These are phyloP conservation scores for Boletellus emodensis DNA, from an alignment of 768 basidiomycete species.

Conservation along the genomic window DNA sequence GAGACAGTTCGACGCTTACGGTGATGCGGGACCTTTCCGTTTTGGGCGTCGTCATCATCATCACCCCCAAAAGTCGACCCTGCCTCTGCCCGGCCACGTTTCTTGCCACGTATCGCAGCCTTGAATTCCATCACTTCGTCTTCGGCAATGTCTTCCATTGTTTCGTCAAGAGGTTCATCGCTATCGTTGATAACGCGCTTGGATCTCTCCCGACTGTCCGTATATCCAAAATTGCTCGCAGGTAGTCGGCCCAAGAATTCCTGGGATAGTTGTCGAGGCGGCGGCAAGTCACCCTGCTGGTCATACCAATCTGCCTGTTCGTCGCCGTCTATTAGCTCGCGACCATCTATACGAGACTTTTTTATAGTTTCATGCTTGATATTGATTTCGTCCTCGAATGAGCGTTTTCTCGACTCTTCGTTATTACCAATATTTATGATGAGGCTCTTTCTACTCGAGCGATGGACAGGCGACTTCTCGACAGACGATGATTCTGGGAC, in stretches of 20 bases:
- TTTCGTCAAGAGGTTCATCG: slow-evolving; percentile 34
- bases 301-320: slow-evolving; percentile 45
- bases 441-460: slow-evolving; percentile 30
- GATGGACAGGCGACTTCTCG: slow-evolving; percentile 25
- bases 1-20: slow-evolving; percentile 57
- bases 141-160: slow-evolving; percentile 37
- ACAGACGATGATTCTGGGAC: slow-evolving; percentile 7
- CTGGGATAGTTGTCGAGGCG: slow-evolving; percentile 44
- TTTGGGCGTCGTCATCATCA: slow-evolving; percentile 37
- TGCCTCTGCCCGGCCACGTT: slow-evolving; percentile 72
- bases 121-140: slow-evolving; percentile 40
- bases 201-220: slow-evolving; percentile 43
- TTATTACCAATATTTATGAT: slow-evolving; percentile 19
- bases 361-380: slow-evolving; percentile 42
- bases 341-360: slow-evolving; percentile 50
- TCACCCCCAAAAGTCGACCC: slow-evolving; percentile 69
- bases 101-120: slow-evolving; percentile 50
- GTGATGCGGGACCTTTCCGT: slow-evolving; percentile 41
- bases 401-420: slow-evolving; percentile 40
- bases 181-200: slow-evolving; percentile 35
- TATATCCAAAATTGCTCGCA: slow-evolving; percentile 38
- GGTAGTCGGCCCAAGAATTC: slow-evolving; percentile 43
- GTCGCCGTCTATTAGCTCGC: slow-evolving; percentile 45
- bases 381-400: slow-evolving; percentile 42
- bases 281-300: slow-evolving; percentile 15